Base-by-base conservation (phyloP, 768 basidiomycete species). In the Tricholoma saponaceum region DNA sequence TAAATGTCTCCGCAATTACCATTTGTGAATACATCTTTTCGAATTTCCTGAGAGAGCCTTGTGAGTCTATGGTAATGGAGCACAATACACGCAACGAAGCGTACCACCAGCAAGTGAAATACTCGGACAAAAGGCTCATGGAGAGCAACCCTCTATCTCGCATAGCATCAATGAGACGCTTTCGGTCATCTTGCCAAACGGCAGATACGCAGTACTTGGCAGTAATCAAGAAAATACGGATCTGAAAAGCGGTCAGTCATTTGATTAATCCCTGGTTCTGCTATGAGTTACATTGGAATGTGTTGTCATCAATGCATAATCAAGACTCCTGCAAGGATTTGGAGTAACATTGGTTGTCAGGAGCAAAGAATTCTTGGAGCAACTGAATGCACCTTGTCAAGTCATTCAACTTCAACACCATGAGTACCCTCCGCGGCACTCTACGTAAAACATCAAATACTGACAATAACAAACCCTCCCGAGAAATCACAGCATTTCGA, bases 181-280 rank as follows among this genome's bases (percentile, higher is more conserved):
- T 70, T 64, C 72, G 74, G 55, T 94, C 86, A 63, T 89, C 87
- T 52, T 80, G 76, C 90, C 90, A 92, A 3, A 91, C 85, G 7
- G 92, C 89, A 10, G 76, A 78, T 52, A 85, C 79, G 68, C 95
- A 97, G 72, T 91, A 96, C 66, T 90, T 88, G 6, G 94, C 95
- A 14, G 90, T 89, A 57, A 98, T 89, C 30, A 98, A 68, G 70
- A 98, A 98, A 67, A 98, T 85, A 18, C 96, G 89, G 57, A 86
- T 79, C 80, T 92, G 68, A 14, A 66, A 7, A 50, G 20, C 4
- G 3, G 9, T 50, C 47, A 50, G 46, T 10, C 25, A 28, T 3
- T 28, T 26, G 14, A 30, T 18, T 10, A 30, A n/a, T 16, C 47
- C 14, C 16, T 28, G 7, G 26, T 9, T 16, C 6, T 30, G 23